Base-by-base conservation (phyloP, 495 filamentous ascomycete genomes). In the Aspergillus incahuasiensis region DNA sequence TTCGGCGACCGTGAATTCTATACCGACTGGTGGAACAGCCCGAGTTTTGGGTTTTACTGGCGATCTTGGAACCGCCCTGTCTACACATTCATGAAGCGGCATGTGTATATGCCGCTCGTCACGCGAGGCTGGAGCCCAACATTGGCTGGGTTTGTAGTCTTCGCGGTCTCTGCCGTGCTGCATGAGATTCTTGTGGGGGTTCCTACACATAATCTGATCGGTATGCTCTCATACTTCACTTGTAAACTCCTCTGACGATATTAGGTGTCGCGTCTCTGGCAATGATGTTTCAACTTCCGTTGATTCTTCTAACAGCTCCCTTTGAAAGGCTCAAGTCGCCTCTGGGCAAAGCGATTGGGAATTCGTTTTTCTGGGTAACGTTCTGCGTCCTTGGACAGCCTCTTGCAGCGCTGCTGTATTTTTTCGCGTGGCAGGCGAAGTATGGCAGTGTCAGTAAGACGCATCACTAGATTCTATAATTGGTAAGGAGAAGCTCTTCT, bases 401-500 rank as follows among this genome's bases (percentile, higher is more conserved):
- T 11, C 75, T 97, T 35, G 92, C 89, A 0, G 91, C 89, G 2
- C 68, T 97, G 32, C 66, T 94, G 58, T 98, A 98, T 68, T 98
- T 96, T 69, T 97, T 96, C 66, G 94, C 91, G 13, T 98, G 94
- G 94, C 92, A 97, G 69, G 91, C 90, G 18, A 98, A 98, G 73
- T 96, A 96, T 67, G 94, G 94, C 18, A 91, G 84, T 62, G 81
- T 83, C 21, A 83, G 79, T 55, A 72, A 70, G 34, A 66, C 66
- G 42, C 20, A 45, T 11, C 20, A n/a, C n/a, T n/a, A n/a, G n/a
- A n/a, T n/a, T n/a, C n/a, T 19, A 39, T 61, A 49, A 42, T 30
- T 18, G 6, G 5, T 30, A 16, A 28, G 20, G 20, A 39, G 12
- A 24, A 7, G 28, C 6, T 7, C 16, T 7, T 11, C 6, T 25